phyloP scores from a whole-genome alignment of 163 green algal genomes.

The Chlamydomonas reinhardtii region DNA sequence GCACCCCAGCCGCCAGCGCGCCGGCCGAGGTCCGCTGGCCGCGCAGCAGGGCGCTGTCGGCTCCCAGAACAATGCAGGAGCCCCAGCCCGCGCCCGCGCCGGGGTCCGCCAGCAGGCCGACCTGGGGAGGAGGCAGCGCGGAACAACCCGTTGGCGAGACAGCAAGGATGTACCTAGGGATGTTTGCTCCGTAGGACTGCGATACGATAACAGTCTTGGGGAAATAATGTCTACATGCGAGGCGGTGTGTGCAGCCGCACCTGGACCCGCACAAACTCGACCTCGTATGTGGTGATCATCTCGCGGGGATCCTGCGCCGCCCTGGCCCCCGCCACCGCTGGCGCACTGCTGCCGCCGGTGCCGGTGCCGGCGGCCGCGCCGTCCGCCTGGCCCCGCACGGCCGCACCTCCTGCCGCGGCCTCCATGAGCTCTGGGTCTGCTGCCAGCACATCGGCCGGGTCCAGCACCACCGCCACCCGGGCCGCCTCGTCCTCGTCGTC shows the following conservation, averaged over 20 bases:
- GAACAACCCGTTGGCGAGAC: too few relatives aligned
- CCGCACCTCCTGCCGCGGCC: neutral
- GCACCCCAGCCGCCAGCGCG: neutral
- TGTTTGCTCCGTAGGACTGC: too few relatives aligned
- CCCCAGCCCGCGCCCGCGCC: neutral
- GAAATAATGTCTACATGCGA: too few relatives aligned
- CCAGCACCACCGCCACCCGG: neutral
- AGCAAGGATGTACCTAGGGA: too few relatives aligned
- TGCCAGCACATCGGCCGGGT: neutral
- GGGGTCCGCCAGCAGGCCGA: constrained; percentile 26
- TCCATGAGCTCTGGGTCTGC: too few relatives aligned
- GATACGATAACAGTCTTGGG: too few relatives aligned
- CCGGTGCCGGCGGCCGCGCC: neutral
- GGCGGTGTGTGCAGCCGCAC: constrained; percentile 1
- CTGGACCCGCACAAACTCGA: constrained; percentile 66
- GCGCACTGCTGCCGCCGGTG: neutral
- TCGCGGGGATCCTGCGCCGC: neutral
- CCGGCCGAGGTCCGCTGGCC: neutral
- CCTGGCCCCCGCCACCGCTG: too few relatives aligned
- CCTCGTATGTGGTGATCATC: constrained; percentile 54
- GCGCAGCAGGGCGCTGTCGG: constrained; percentile 55
- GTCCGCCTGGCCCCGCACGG: too few relatives aligned
- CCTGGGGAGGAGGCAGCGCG: neutral
- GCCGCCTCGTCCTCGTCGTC: constrained; percentile 17
- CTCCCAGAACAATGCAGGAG: constrained; percentile 55